Base-by-base conservation (phyloP, 768 basidiomycete genomes). In the Mycena chlorophos region DNA sequence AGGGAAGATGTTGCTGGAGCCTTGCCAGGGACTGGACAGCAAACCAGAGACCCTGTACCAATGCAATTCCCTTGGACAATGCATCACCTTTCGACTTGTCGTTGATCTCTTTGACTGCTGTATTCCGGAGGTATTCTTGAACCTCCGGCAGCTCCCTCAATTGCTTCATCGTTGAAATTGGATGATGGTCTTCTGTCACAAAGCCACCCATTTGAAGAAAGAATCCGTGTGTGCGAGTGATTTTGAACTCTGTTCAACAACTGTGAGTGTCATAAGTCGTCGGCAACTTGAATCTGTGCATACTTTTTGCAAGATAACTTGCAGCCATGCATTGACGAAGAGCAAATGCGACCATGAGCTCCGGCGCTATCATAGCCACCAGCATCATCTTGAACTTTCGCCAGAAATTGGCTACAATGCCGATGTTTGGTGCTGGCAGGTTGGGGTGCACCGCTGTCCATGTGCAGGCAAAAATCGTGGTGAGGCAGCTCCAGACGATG, bases 371-470 rank as follows among this genome's bases (percentile, higher is more conserved):
- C 10, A 34, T 8, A 8, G 31, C 31, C 31, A 34, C 17, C 10
- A 34, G 17, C 31, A 34, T 34, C 31, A 34, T 8, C 31, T 34
- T 34, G 31, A 34, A 34, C 31, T 34, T 34, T n/a, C n/a, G n/a
- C n/a, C n/a, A n/a, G n/a, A n/a, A n/a, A n/a, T n/a, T n/a, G n/a
- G n/a, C n/a, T n/a, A n/a, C n/a, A n/a, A n/a, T n/a, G n/a, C n/a
- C n/a, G n/a, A n/a, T n/a, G n/a, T n/a, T n/a, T n/a, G n/a, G n/a
- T n/a, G n/a, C n/a, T n/a, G 51, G 51, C 6, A 52, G 23, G 23
- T 52, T 52, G 31, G 38, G 51, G 38, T 52, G 51, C 22, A 52
- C 25, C 16, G 51, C 30, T 16, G 40, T 19, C 51, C 51, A 52
- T 23, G 51, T 52, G 19, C 16, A 52, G 23, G 51, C 31, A 40